Evolutionary conservation across 2,329 filamentous ascomycete species (phyloP), one percentile per base, ranked within the genome.

Genomic region (Cladosporium cucumerinum): DNA sequence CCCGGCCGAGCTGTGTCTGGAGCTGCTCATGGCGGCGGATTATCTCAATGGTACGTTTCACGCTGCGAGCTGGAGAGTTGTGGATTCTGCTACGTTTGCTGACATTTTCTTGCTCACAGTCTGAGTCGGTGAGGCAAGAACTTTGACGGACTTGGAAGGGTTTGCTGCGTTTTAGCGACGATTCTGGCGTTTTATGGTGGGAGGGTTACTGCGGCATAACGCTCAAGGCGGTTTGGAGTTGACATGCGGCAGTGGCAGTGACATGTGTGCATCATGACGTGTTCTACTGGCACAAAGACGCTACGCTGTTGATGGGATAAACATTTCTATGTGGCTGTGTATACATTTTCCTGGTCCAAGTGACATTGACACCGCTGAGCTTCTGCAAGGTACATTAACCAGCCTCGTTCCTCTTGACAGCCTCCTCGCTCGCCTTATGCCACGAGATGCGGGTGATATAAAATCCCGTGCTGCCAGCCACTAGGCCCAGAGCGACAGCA

Each of bases 1-100:
- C 65, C 90, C 90, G 14, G 86, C 90, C 32, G 90, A 93, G 78
- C 80, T 93, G 58, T 93, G 90, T 71, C 82, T 94, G 51, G 90
- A 93, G 79, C 77, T 94, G 66, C 79, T 94, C 69, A 88, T 90
- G 79, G 91, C 90, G 16, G 89, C 90, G 28, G 90, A 93, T 78
- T 94, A 87, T 75, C 80, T 93, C 69, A 88, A 90, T 78, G 82
- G 84, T 86, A 75, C 75, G 81, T 73, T 30, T 11, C 7, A 10
- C n/a, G 25, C 25, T 26, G 49, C 18, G 12, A 32, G n/a, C 1
- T 21, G 39, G 39, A 46, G 39, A 46, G 39, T n/a, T 21, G 8
- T 46, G 12, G 2, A 46, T 46, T 10, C 12, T 32, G 18, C 11
- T 3, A 14, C 16, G 11, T 28, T 21, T 30, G 28, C 51, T 54